Conservation (phyloP, 192 early-diverging fungal genomes). For the Linnemannia hyalina region DNA sequence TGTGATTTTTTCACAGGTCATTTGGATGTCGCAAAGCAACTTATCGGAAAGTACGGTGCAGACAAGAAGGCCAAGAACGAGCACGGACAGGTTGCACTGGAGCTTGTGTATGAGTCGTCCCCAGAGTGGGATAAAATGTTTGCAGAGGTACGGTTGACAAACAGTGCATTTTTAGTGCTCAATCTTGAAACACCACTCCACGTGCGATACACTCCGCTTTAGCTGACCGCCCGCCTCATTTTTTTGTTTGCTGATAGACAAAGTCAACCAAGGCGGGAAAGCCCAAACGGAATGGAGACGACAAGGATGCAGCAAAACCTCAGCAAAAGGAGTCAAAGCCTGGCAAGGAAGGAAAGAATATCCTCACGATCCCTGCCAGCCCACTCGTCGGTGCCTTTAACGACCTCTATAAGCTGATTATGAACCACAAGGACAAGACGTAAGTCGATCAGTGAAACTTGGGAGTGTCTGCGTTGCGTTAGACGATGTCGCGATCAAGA, state of each 20-base stretch:
- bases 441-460: conserved; percentile 24
- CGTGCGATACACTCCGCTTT: not conserved
- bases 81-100: conserved; percentile 82
- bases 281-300: conserved; percentile 22
- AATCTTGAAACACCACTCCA: too few relatives aligned
- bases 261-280: conserved; percentile 33
- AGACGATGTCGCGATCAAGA: not conserved
- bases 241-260: not conserved
- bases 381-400: conserved; percentile 46
- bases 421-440: conserved; percentile 63
- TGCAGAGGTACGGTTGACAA: conserved; percentile 38
- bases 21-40: conserved; percentile 73
- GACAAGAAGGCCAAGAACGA: conserved; percentile 82
- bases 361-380: conserved; percentile 21
- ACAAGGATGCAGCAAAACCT: conserved; percentile 8
- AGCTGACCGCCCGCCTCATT: not conserved
- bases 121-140: conserved; percentile 68
- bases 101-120: conserved; percentile 80
- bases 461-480: not conserved
- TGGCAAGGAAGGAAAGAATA: conserved; percentile 36
- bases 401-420: conserved; percentile 56
- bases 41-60: conserved; percentile 84
- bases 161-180: not conserved
- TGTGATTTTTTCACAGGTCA: conserved; percentile 57
- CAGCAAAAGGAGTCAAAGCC: conserved; percentile 26